Conservation (phyloP, 768 basidiomycete genomes). For the Exsudoporus frostii region DNA sequence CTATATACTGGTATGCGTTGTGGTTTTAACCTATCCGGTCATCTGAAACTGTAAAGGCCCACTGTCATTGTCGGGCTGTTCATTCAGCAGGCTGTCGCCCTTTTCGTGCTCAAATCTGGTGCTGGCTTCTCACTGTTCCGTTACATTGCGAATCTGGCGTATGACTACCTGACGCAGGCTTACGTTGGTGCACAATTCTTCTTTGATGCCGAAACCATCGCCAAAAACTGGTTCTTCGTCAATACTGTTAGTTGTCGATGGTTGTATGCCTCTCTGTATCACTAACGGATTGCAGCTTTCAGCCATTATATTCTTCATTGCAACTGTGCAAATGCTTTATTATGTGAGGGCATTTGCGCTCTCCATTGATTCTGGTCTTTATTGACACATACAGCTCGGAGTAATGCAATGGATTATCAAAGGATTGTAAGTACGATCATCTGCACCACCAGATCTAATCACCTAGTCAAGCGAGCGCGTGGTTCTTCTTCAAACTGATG, state of each 20-base stretch:
- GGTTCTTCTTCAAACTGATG: slow-evolving; percentile 92
- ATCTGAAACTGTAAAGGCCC: slow-evolving; percentile 45
- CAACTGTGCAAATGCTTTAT: slow-evolving; percentile 89
- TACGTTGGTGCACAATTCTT: slow-evolving; percentile 77
- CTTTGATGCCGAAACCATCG: slow-evolving; percentile 63
- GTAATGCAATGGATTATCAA: slow-evolving; percentile 94
- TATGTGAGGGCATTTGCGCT: slow-evolving; percentile 39
- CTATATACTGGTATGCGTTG: slow-evolving; percentile 64
- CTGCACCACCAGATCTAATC: not conserved
- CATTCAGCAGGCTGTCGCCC: slow-evolving; percentile 79
- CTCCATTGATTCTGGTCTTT: not conserved
- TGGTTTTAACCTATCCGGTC: not conserved
- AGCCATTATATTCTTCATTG: slow-evolving; percentile 91
- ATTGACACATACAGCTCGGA: slow-evolving; percentile 44
- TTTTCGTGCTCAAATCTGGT: slow-evolving; percentile 83
- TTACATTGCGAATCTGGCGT: slow-evolving; percentile 76
- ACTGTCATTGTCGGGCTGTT: slow-evolving; percentile 88
- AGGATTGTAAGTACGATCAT: slow-evolving; percentile 56
- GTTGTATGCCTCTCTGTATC: slow-evolving; percentile 9
- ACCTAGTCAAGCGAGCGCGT: slow-evolving; percentile 50
- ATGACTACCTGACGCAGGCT: slow-evolving; percentile 73
- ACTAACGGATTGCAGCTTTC: slow-evolving; percentile 44
- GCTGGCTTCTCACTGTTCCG: slow-evolving; percentile 84
- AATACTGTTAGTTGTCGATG: slow-evolving; percentile 51
- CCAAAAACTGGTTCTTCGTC: slow-evolving; percentile 82